Evolutionary conservation across 306 rosid genomes (phyloP).

Genomic region (Fragaria ananassa): DNA sequence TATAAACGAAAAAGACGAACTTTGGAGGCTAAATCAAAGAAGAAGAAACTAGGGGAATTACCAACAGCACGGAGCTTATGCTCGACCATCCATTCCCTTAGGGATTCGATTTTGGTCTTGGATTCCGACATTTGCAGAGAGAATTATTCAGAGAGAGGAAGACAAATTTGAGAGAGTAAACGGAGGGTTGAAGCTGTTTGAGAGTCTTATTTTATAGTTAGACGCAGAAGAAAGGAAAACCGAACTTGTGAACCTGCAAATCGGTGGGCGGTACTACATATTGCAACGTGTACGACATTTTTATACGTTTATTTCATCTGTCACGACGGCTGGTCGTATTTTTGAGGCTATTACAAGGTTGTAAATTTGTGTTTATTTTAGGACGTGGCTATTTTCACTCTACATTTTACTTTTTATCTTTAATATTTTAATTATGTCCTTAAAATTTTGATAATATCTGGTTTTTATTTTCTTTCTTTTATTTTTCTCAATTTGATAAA

Average conservation of each 20-base stretch:
- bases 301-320: neutral
- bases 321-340: neutral
- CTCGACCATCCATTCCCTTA: slow-evolving; percentile 74
- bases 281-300: neutral
- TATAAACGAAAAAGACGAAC: neutral
- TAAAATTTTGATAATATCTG: no score
- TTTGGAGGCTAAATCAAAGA: neutral
- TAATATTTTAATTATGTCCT: no score
- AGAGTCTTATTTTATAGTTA: neutral
- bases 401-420: no score
- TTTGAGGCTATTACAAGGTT: neutral
- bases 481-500: no score
- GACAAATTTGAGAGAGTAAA: neutral
- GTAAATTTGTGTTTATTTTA: no score
- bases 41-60: slow-evolving; percentile 26
- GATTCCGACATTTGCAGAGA: slow-evolving; percentile 62
- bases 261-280: slow-evolving; percentile 22
- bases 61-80: slow-evolving; percentile 96
- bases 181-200: neutral
- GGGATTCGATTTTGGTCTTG: slow-evolving; percentile 53
- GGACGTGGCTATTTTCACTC: no score
- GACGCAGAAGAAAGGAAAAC: slow-evolving; percentile 27
- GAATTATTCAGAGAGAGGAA: neutral
- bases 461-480: no score
- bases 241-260: slow-evolving; percentile 36